Conservation (phyloP, 208 protist genomes). For the Kentomonas sorsogonicus region DNA sequence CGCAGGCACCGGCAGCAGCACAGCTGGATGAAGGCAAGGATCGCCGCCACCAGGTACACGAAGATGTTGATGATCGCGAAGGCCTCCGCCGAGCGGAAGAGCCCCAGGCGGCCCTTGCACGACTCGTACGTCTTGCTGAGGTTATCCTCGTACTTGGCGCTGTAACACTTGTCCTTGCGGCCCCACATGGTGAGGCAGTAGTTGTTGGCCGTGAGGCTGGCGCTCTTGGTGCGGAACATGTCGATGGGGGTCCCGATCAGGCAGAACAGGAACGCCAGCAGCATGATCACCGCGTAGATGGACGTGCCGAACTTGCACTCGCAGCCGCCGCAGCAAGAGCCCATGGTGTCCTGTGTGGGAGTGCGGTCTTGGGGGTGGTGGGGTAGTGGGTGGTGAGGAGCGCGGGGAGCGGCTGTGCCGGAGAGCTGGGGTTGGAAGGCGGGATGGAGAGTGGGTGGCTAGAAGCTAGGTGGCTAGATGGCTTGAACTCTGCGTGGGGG, state of each 20-base stretch:
- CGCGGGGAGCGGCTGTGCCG: too few relatives aligned
- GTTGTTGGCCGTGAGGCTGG: slow-evolving; percentile 18
- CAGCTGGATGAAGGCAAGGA: slow-evolving; percentile 31
- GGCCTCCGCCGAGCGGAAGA: slow-evolving; percentile 34
- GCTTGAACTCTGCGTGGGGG: too few relatives aligned
- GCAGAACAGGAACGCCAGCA: slow-evolving; percentile 37
- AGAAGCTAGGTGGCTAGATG: too few relatives aligned
- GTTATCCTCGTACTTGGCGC: slow-evolving; percentile 8
- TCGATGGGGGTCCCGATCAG: slow-evolving; percentile 48
- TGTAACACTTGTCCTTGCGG: slow-evolving; percentile 39
- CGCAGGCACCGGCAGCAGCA: slow-evolving; percentile 47
- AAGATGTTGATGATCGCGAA: slow-evolving; percentile 32
- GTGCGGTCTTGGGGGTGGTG: too few relatives aligned
- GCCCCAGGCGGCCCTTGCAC: slow-evolving; percentile 22
- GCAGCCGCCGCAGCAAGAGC: too few relatives aligned
- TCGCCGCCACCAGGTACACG: slow-evolving; percentile 16
- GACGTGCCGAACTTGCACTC: slow-evolving; percentile 23
- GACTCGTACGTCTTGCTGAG: slow-evolving; percentile 3
- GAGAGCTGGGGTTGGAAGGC: too few relatives aligned
- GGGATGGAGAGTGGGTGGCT: too few relatives aligned
- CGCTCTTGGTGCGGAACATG: slow-evolving; percentile 28
- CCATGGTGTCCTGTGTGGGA: too few relatives aligned
- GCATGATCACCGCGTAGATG: slow-evolving; percentile 40
- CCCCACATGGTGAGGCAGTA: slow-evolving; percentile 53
- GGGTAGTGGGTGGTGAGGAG: too few relatives aligned